Conservation (phyloP, 768 basidiomycete species). For the Amanita molliuscula region DNA sequence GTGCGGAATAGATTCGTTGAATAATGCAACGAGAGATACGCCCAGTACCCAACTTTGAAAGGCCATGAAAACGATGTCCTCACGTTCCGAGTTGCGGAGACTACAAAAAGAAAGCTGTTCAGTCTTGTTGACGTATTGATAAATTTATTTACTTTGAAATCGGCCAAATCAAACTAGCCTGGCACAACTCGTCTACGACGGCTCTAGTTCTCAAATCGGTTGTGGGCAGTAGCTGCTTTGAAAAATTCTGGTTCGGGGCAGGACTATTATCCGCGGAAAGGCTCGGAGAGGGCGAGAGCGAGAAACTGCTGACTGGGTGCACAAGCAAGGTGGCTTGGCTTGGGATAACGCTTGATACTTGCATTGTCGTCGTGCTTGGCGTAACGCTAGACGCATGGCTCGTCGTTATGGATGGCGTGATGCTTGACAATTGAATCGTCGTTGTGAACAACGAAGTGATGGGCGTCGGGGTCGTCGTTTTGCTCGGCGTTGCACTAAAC, state of each 20-base stretch:
- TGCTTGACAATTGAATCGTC: neutral
- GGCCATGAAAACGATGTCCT: slow-evolving; percentile 66
- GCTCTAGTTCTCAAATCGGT: neutral
- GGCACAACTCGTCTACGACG: slow-evolving; percentile 36
- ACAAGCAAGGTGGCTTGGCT: neutral
- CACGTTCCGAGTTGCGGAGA: slow-evolving; percentile 61
- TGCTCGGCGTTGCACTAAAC: too few species aligned
- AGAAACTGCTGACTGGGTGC: neutral
- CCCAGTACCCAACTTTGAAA: slow-evolving; percentile 78
- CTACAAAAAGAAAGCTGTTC: slow-evolving; percentile 22
- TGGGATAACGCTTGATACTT: neutral
- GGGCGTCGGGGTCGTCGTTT: neutral
- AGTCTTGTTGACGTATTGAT: neutral
- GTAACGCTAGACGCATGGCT: neutral
- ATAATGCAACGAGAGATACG: slow-evolving; percentile 60
- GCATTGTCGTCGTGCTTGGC: neutral
- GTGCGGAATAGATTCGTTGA: slow-evolving; percentile 78
- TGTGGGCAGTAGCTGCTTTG: neutral
- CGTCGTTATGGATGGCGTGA: neutral
- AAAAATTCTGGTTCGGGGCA: neutral
- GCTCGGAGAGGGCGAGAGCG: neutral
- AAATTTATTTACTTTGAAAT: slow-evolving; percentile 43
- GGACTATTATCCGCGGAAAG: neutral
- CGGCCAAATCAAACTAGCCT: slow-evolving; percentile 41
- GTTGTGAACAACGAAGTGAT: neutral